Conservation (phyloP, 169 alveolate genomes). For the Cyclospora cayetanensis region DNA sequence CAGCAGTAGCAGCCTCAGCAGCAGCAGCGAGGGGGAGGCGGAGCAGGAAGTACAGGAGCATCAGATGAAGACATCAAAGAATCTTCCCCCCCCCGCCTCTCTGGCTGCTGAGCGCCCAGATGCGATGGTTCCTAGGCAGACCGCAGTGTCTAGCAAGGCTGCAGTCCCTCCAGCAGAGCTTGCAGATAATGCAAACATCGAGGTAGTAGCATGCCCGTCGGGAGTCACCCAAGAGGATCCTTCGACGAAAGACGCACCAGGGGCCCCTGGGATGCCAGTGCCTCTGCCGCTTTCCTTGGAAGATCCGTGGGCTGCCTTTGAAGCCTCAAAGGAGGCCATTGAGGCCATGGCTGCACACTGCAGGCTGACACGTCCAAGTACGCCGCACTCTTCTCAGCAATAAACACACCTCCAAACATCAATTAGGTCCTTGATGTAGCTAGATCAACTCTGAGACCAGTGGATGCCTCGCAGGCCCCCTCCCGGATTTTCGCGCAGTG, state of each 20-base stretch:
- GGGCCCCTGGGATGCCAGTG: background rate
- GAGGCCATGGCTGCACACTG: background rate
- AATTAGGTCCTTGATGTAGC: background rate
- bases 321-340: background rate
- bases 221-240: background rate
- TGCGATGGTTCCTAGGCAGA: background rate
- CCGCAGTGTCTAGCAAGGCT: background rate
- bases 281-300: background rate
- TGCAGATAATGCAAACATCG: background rate
- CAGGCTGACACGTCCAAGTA: too few relatives aligned
- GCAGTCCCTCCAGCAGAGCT: background rate
- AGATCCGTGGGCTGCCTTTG: background rate
- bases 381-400: too few relatives aligned
- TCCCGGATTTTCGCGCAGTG: too few relatives aligned
- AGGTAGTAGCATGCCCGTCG: background rate
- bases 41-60: background rate
- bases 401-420: background rate
- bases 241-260: background rate
- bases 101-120: background rate
- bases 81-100: background rate
- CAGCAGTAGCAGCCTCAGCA: background rate
- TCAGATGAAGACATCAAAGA: background rate
- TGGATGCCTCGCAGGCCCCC: too few relatives aligned
- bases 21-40: background rate
- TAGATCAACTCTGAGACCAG: too few relatives aligned